These are phyloP conservation scores for Trifolium fragiferum DNA, from an alignment of 306 rosid genomes.

Conservation along the genomic window DNA sequence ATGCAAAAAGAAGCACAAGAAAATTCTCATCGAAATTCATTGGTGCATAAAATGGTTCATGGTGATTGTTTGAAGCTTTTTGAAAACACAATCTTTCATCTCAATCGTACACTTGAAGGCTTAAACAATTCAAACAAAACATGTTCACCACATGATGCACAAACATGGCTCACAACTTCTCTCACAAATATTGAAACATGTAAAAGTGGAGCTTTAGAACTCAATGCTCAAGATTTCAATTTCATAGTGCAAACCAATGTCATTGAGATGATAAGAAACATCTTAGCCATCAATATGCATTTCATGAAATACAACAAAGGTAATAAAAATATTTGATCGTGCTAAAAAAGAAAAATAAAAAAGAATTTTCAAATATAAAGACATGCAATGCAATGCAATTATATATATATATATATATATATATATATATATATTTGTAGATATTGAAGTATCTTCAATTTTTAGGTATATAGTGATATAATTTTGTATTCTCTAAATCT, in stretches of 20 bases:
- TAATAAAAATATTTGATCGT: neutral
- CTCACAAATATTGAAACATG: constrained; percentile 74
- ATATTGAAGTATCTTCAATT: no score
- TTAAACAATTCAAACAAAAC: neutral
- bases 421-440: no score
- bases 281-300: constrained; percentile 66
- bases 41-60: neutral
- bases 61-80: constrained; percentile 69
- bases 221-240: constrained; percentile 49
- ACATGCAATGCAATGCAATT: no score
- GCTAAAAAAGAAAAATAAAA: no score
- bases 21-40: constrained; percentile 2
- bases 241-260: constrained; percentile 55
- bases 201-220: constrained; percentile 56
- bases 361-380: no score
- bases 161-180: constrained; percentile 89
- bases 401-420: no score
- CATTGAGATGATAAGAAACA: constrained; percentile 70
- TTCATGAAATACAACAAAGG: constrained; percentile 31
- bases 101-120: constrained; percentile 61
- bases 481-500: no score
- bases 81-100: constrained; percentile 55
- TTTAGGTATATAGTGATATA: no score
- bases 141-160: constrained; percentile 64
- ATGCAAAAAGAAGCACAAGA: constrained; percentile 39